Conservation (phyloP, 352 stramenopile species). For the Pythium phragmiticola region DNA sequence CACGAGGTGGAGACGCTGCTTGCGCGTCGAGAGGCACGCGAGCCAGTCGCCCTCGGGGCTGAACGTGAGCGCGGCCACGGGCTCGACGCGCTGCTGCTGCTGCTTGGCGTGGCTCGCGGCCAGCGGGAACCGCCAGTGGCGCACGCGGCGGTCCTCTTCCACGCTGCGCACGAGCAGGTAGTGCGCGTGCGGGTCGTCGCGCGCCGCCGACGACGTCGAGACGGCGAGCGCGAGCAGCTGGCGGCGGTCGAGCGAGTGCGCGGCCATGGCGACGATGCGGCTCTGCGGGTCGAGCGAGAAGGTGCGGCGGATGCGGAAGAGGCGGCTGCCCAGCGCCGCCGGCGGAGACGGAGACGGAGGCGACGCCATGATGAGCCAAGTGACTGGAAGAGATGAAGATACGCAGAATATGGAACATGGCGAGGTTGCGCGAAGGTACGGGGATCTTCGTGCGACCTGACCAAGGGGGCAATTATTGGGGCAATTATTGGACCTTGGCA, state of each 20-base stretch:
- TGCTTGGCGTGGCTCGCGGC: conserved; percentile 61
- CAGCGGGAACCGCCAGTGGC: conserved; percentile 71
- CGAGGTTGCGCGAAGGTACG: conserved; percentile 17
- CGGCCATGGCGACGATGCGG: conserved; percentile 59
- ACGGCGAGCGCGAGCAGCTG: conserved; percentile 72
- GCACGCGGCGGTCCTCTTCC: conserved; percentile 67
- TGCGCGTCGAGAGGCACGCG: conserved; percentile 63
- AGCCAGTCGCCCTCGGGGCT: conserved; percentile 86
- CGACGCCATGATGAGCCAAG: not conserved
- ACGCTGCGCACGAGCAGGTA: conserved; percentile 70
- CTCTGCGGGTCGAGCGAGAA: conserved; percentile 31
- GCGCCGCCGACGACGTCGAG: conserved; percentile 5
- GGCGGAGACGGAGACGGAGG: not conserved
- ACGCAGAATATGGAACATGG: not conserved
- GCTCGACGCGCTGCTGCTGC: conserved; percentile 42
- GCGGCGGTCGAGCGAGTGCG: conserved; percentile 70
- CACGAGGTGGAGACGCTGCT: conserved; percentile 78
- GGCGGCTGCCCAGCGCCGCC: conserved; percentile 40
- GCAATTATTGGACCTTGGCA: too few species aligned
- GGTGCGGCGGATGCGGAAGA: conserved; percentile 79
- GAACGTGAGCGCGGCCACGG: conserved; percentile 71
- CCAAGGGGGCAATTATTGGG: too few species aligned
- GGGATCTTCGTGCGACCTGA: not conserved
- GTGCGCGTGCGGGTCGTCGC: conserved; percentile 31
- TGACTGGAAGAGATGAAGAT: not conserved